Evolutionary conservation across 208 protist genomes (phyloP).

Genomic region (Naegleria fowleri): DNA sequence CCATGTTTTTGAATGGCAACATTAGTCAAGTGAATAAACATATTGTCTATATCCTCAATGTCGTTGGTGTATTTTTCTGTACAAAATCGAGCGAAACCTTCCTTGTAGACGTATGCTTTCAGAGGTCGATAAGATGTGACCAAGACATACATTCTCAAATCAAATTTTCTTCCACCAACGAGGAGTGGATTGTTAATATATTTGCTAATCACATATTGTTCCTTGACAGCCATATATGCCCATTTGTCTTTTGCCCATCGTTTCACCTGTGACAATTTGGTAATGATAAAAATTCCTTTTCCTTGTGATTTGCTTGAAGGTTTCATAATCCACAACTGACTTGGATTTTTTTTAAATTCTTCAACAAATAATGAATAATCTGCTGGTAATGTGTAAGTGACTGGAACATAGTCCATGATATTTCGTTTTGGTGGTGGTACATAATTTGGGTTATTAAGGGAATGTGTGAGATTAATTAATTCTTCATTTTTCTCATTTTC

Average conservation of each 20-base stretch:
- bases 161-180: slow-evolving; percentile 92
- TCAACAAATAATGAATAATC: slow-evolving; percentile 89
- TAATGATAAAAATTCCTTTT: slow-evolving; percentile 92
- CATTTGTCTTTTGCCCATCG: slow-evolving; percentile 54
- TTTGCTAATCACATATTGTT: slow-evolving; percentile 73
- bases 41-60: slow-evolving; percentile 54
- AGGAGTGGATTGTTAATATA: slow-evolving; percentile 91
- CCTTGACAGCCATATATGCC: slow-evolving; percentile 30
- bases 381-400: slow-evolving; percentile 83
- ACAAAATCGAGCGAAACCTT: slow-evolving; percentile 88
- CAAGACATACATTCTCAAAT: slow-evolving; percentile 92
- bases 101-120: slow-evolving; percentile 75
- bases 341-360: slow-evolving; percentile 73
- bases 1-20: slow-evolving; percentile 88
- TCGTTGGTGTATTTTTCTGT: slow-evolving; percentile 46
- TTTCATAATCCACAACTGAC: slow-evolving; percentile 89
- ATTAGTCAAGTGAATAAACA: slow-evolving; percentile 91
- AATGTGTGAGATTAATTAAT: not conserved
- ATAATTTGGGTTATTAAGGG: slow-evolving; percentile 47
- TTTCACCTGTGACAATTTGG: slow-evolving; percentile 53
- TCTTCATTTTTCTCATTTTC: slow-evolving; percentile 18
- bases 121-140: slow-evolving; percentile 84
- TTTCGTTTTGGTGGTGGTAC: slow-evolving; percentile 29
- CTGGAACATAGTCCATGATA: slow-evolving; percentile 67
- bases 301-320: slow-evolving; percentile 81